Percentiles rank a stretch among this genome's conserved stretches.
Evolutionary conservation across 2,329 filamentous ascomycete species (phyloP).

Genomic region (Metarhizium anisopliae): DNA sequence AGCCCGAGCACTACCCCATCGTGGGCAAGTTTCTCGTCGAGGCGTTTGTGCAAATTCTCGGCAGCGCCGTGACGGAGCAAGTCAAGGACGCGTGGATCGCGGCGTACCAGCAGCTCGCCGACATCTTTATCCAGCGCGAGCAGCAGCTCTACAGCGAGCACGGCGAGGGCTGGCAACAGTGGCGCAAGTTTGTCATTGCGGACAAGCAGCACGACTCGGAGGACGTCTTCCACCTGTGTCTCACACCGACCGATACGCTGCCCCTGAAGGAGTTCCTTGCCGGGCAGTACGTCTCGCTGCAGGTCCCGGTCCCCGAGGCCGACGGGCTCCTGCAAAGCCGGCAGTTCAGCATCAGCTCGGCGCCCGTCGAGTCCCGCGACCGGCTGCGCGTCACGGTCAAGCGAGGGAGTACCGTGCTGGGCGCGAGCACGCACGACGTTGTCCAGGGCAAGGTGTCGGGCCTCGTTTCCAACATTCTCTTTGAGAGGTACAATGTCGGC

Average conservation of each 20-base stretch:
- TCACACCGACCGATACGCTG: slow-evolving; percentile 49
- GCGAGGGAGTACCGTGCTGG: not conserved
- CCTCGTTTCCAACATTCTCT: slow-evolving; percentile 44
- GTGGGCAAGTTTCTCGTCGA: slow-evolving; percentile 61
- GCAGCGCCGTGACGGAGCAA: slow-evolving; percentile 54
- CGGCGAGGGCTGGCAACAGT: slow-evolving; percentile 32
- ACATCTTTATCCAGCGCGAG: slow-evolving; percentile 61
- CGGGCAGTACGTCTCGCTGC: slow-evolving; percentile 65
- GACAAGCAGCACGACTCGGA: slow-evolving; percentile 52
- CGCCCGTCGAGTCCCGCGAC: slow-evolving; percentile 33
- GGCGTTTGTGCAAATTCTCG: slow-evolving; percentile 59
- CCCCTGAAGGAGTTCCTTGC: slow-evolving; percentile 53
- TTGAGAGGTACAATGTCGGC: slow-evolving; percentile 37
- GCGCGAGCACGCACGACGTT: slow-evolving; percentile 17
- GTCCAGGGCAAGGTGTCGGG: slow-evolving; percentile 29
- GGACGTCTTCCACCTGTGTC: slow-evolving; percentile 60
- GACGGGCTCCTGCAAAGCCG: slow-evolving; percentile 54
- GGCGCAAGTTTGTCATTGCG: slow-evolving; percentile 45
- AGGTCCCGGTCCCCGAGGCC: slow-evolving; percentile 50
- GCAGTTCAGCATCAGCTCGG: slow-evolving; percentile 67
- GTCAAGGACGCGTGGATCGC: slow-evolving; percentile 62
- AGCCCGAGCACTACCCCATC: slow-evolving; percentile 59
- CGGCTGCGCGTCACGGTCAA: slow-evolving; percentile 70
- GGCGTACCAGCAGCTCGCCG: slow-evolving; percentile 62
- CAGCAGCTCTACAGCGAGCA: slow-evolving; percentile 46